Conservation (phyloP, 2,329 filamentous ascomycete species). For the Sclerotinia minor region DNA sequence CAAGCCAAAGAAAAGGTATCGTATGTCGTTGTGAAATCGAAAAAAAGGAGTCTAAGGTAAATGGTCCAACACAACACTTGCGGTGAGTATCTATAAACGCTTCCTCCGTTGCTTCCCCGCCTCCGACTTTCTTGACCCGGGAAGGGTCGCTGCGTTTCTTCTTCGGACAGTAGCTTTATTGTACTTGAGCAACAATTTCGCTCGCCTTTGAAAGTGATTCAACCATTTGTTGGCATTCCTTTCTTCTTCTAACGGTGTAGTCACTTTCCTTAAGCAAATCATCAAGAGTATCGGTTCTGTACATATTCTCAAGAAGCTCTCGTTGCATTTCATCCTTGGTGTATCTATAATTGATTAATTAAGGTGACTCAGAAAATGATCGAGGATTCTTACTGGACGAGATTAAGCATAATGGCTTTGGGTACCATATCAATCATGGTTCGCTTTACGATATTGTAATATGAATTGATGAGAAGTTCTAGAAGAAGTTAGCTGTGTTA, state of each 20-base stretch:
- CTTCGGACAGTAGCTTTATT: slow-evolving; percentile 35
- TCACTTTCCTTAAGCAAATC: slow-evolving; percentile 97
- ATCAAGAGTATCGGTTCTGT: slow-evolving; percentile 84
- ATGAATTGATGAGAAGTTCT: slow-evolving; percentile 94
- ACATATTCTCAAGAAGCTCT: slow-evolving; percentile 96
- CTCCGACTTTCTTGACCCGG: slow-evolving; percentile 25
- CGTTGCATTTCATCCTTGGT: slow-evolving; percentile 99
- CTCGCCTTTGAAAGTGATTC: slow-evolving; percentile 85
- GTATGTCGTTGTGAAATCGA: slow-evolving; percentile 33
- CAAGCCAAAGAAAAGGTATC: slow-evolving; percentile 34
- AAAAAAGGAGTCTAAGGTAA: slow-evolving; percentile 30
- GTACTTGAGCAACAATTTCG: slow-evolving; percentile 87
- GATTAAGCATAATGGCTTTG: slow-evolving; percentile 96
- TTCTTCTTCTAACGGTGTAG: slow-evolving; percentile 89
- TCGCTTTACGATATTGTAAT: slow-evolving; percentile 96
- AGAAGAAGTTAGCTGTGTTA: slow-evolving; percentile 32
- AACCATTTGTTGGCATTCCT: slow-evolving; percentile 99
- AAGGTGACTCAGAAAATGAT: background rate
- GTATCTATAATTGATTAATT: slow-evolving; percentile 55
- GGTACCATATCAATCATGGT: slow-evolving; percentile 99
- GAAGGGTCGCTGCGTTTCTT: slow-evolving; percentile 29
- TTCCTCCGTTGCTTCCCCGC: slow-evolving; percentile 26
- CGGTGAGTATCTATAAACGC: slow-evolving; percentile 30
- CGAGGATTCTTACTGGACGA: slow-evolving; percentile 74
- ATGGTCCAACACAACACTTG: slow-evolving; percentile 29